Base-by-base conservation (phyloP, 768 basidiomycete species). In the Boletus rex-veris region DNA sequence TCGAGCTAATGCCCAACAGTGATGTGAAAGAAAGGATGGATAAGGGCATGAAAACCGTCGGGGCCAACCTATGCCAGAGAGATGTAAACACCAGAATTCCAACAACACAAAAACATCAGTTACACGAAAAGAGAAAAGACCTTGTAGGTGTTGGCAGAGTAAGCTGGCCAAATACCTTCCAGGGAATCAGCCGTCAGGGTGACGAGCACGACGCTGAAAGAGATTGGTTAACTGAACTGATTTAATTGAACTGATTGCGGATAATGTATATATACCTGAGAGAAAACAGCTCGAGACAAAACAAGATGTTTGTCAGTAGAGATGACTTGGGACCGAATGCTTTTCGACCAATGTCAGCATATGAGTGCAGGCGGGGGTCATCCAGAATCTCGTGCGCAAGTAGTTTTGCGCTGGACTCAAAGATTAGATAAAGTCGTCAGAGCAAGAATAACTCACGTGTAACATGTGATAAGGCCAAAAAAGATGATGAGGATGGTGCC, bases 121-220 rank as follows among this genome's bases (percentile, higher is more conserved):
- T 65, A 92, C 92, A 95, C 64, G 30, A 87, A 53, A 35, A 90
- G 76, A 18, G 87, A 86, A 60, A 85, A 73, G 3, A 88, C 31
- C 66, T 97, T 97, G 73, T 90, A 95, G 0, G 83, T 75, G 64
- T 83, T 77, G 15, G 85, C 68, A 1, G 88, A 84, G 58, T 87
- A 79, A 5, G 69, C 57, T 7, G 92, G 92, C 50, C 86, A 74
- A 46, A 98, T 74, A 3, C 80, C 77, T 65, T 91, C 80, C 54
- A 97, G 68, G 8, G 90, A 90, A 69, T 98, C 95, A 10, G 89
- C 92, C 58, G 90, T 91, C 4, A 98, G 71, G 2, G 94, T 91
- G 45, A 97, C 81, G n/a, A 96, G 80, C 46, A 92, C 81, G 31
- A 97, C 91, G 56, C 88, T 90, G 47, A 9, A 45, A 37, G 53